Conservation (phyloP, 352 stramenopile genomes). For the Lagenidium sp. region DNA sequence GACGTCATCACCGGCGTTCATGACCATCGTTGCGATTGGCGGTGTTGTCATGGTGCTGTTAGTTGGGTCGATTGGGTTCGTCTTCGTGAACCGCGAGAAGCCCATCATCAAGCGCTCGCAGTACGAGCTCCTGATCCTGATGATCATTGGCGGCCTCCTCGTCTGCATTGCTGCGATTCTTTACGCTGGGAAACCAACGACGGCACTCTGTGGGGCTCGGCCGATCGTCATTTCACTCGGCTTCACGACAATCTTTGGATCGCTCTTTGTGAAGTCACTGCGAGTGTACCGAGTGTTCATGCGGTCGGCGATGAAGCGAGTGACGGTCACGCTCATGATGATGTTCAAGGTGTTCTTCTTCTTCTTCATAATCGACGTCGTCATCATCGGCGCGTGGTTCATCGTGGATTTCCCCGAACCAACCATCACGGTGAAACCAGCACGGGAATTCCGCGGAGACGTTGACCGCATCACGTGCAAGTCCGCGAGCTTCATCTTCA, state of each 20-base stretch:
- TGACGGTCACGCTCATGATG: conserved; percentile 20
- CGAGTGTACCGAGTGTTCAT: conserved; percentile 54
- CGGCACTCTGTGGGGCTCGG: conserved; percentile 17
- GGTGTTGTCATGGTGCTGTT: conserved; percentile 11
- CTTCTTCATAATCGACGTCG: conserved; percentile 23
- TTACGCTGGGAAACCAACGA: conserved; percentile 27
- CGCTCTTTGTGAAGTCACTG: conserved; percentile 42
- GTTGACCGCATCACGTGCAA: conserved; percentile 21
- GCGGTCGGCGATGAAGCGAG: conserved; percentile 26
- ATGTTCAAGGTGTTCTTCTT: conserved; percentile 30
- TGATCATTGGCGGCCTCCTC: conserved; percentile 34
- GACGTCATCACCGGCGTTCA: conserved; percentile 11
- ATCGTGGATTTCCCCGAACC: conserved; percentile 22
- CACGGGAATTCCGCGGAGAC: conserved; percentile 15
- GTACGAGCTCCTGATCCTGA: conserved; percentile 37
- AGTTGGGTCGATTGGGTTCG: conserved; percentile 13
- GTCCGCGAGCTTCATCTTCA: conserved; percentile 44
- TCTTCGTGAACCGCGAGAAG: conserved; percentile 21
- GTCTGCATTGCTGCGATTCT: conserved; percentile 24
- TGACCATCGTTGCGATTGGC: conserved; percentile 4
- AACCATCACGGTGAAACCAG: conserved; percentile 10
- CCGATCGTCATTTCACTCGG: conserved; percentile 21
- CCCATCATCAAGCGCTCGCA: conserved; percentile 54
- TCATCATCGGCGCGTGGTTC: conserved; percentile 30
- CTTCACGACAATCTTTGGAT: conserved; percentile 48